phyloP scores from a whole-genome alignment of 2,329 filamentous ascomycete species.

The Botrytis porri region DNA sequence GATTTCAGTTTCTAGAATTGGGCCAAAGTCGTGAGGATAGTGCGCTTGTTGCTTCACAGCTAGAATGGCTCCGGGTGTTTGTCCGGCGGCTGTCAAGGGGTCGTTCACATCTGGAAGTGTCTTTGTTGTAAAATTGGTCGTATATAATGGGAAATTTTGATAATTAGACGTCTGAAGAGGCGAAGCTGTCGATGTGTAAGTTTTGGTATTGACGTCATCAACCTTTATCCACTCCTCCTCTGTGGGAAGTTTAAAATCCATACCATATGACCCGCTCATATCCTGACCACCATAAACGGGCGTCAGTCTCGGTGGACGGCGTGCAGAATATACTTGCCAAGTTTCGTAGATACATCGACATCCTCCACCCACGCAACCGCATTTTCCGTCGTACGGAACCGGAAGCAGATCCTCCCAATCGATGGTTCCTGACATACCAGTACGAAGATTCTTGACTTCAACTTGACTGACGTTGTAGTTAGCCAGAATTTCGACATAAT shows the following conservation, averaged over 20 bases:
- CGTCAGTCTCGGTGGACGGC: neutral
- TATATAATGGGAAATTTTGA: neutral
- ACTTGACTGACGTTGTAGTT: neutral
- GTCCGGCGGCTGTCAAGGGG: neutral
- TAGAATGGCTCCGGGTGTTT: conserved; percentile 5
- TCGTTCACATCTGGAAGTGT: neutral
- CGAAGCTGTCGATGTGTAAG: neutral
- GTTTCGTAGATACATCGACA: conserved; percentile 19
- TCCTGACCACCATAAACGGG: neutral
- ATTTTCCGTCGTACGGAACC: conserved; percentile 12
- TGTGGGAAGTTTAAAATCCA: neutral
- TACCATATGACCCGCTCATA: neutral
- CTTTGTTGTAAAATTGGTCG: neutral
- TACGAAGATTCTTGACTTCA: conserved; percentile 10
- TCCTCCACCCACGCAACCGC: neutral
- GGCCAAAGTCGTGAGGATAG: neutral
- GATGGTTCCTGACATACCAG: neutral
- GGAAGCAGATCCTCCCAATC: conserved; percentile 11
- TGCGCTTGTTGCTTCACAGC: neutral
- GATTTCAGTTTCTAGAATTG: neutral
- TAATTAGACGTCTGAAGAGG: neutral
- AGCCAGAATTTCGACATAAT: conserved; percentile 3
- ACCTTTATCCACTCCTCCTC: neutral
- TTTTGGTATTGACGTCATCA: neutral
- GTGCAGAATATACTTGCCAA: neutral